These are phyloP conservation scores for Drechslera avenae DNA, from an alignment of 2,329 filamentous ascomycete species.

Conservation along the genomic window DNA sequence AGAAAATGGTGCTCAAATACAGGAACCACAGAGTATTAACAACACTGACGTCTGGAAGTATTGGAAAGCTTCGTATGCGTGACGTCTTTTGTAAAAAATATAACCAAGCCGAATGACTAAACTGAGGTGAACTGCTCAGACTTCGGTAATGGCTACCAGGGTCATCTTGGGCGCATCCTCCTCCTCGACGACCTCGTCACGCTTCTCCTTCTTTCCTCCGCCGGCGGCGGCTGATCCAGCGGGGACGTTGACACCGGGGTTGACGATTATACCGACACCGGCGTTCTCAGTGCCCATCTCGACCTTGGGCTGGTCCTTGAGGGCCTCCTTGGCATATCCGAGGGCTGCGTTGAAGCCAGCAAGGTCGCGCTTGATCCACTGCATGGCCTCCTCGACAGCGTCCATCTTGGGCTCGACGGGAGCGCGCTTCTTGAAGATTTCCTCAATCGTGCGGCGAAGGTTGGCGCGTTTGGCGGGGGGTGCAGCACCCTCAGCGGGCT, in stretches of 20 bases:
- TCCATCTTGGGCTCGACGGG: conserved; percentile 33
- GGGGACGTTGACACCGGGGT: conserved; percentile 48
- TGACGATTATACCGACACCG: conserved; percentile 49
- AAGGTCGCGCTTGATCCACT: conserved; percentile 56
- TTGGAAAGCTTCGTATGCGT: no score
- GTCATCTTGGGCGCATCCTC: conserved; percentile 46
- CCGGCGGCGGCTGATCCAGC: conserved; percentile 47
- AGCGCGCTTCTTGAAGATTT: conserved; percentile 35
- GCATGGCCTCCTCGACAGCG: conserved; percentile 41
- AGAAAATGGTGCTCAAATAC: no score
- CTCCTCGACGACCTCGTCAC: conserved; percentile 39
- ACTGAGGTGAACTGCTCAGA: conserved; percentile 24
- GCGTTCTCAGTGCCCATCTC: conserved; percentile 56
- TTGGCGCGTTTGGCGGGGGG: conserved; percentile 27
- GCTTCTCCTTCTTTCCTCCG: conserved; percentile 27
- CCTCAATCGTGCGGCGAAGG: conserved; percentile 35
- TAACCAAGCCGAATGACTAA: no score
- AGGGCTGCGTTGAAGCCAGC: conserved; percentile 57
- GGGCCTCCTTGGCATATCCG: conserved; percentile 53
- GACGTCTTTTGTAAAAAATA: no score
- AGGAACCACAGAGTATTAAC: no score
- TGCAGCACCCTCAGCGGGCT: conserved; percentile 12
- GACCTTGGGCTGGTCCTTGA: conserved; percentile 55
- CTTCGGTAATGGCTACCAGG: conserved; percentile 48
- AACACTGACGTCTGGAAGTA: no score